These are phyloP conservation scores for Neofusicoccum kwambonambiense DNA, from an alignment of 2,329 filamentous ascomycete species.

Conservation along the genomic window DNA sequence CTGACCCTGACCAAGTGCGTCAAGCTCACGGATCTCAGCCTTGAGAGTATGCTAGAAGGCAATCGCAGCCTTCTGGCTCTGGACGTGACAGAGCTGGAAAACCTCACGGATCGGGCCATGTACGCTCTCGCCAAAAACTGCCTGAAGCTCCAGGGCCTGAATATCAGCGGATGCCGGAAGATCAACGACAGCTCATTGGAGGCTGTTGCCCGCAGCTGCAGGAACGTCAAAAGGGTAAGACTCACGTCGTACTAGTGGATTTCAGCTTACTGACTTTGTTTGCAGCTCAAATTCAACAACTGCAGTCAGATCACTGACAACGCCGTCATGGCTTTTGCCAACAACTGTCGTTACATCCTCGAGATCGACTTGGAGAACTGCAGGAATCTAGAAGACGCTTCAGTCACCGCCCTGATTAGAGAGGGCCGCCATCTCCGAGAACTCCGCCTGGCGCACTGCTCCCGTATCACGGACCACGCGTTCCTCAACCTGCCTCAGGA, in stretches of 20 bases:
- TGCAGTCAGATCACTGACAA: slow-evolving; percentile 81
- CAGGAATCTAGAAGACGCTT: slow-evolving; percentile 73
- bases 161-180: slow-evolving; percentile 81
- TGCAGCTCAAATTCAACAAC: slow-evolving; percentile 87
- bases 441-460: slow-evolving; percentile 81
- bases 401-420: slow-evolving; percentile 76
- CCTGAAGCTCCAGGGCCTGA: slow-evolving; percentile 82
- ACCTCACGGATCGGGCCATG: slow-evolving; percentile 81
- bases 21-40: slow-evolving; percentile 77
- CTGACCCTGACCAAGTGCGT: slow-evolving; percentile 89
- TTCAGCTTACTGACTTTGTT: slow-evolving; percentile 20
- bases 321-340: slow-evolving; percentile 80
- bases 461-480: slow-evolving; percentile 79
- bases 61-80: slow-evolving; percentile 82
- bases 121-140: slow-evolving; percentile 77
- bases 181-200: slow-evolving; percentile 86
- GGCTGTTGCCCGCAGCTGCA: slow-evolving; percentile 75
- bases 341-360: slow-evolving; percentile 86
- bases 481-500: slow-evolving; percentile 74
- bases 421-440: slow-evolving; percentile 84
- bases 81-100: slow-evolving; percentile 78
- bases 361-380: slow-evolving; percentile 95
- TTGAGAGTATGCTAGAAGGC: slow-evolving; percentile 74
- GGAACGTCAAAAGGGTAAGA: slow-evolving; percentile 79
- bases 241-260: neutral